A percentile compares a stretch with the other conserved stretches of the same genome.
phyloP scores from a whole-genome alignment of 306 rosid species.

The Fragaria vesca region DNA sequence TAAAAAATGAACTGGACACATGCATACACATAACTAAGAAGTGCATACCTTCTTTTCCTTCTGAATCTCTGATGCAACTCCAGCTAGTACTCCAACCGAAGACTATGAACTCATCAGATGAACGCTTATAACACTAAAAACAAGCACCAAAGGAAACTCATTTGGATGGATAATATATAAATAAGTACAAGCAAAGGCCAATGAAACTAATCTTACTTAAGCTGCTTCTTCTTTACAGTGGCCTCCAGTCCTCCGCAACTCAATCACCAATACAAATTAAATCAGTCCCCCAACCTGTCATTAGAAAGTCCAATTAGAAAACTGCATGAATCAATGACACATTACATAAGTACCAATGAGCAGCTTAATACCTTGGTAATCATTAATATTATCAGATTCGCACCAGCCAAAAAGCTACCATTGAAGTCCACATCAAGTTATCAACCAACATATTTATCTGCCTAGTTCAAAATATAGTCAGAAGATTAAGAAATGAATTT shows the following conservation, averaged over 20 bases:
- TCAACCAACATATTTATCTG: no score
- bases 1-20: no score
- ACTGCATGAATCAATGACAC: neutral
- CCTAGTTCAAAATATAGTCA: no score
- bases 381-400: conserved; percentile 86
- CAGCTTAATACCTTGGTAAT: conserved; percentile 69
- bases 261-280: conserved; percentile 85
- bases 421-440: conserved; percentile 40
- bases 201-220: conserved; percentile 53
- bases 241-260: conserved; percentile 40
- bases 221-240: conserved; percentile 61
- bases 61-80: no score
- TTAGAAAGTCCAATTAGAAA: conserved; percentile 16
- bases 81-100: no score
- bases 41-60: no score
- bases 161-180: neutral
- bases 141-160: neutral
- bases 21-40: no score
- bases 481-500: no score
- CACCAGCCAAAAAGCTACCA: conserved; percentile 94
- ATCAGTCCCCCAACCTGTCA: conserved; percentile 83
- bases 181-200: neutral
- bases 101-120: conserved; percentile 40
- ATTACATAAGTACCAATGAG: conserved; percentile 7
- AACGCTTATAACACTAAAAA: conserved; percentile 75